Percentiles rank a stretch among this genome's conserved stretches.
Conservation (phyloP, 2,329 filamentous ascomycete genomes). For the Paraconiothyrium brasiliense region DNA sequence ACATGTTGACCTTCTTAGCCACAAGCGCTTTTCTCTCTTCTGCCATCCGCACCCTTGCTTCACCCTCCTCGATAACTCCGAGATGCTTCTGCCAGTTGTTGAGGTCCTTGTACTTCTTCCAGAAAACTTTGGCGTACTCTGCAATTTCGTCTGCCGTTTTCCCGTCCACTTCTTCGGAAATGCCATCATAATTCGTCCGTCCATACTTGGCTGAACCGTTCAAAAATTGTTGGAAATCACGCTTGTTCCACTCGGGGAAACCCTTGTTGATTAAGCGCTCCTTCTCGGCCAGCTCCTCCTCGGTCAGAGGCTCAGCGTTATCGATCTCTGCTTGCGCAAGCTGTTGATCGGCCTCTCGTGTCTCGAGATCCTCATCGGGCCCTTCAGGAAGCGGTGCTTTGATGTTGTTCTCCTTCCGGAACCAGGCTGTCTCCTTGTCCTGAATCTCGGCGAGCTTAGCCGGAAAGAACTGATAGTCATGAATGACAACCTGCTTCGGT, state of each 20-base stretch:
- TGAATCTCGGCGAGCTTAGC: conserved; percentile 84
- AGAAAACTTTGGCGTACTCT: conserved; percentile 93
- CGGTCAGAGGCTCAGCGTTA: conserved; percentile 84
- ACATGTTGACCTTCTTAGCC: conserved; percentile 93
- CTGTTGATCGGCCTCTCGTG: conserved; percentile 86
- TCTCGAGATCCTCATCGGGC: conserved; percentile 83
- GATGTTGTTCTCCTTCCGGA: conserved; percentile 95
- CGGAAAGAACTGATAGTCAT: conserved; percentile 98
- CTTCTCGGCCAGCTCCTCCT: conserved; percentile 90
- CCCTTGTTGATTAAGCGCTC: conserved; percentile 81
- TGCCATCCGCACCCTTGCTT: conserved; percentile 87
- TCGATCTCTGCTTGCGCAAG: conserved; percentile 93
- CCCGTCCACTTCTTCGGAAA: conserved; percentile 89
- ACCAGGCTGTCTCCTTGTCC: conserved; percentile 94
- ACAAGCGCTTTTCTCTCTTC: conserved; percentile 94
- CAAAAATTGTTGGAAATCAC: conserved; percentile 98
- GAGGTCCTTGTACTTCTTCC: conserved; percentile 93
- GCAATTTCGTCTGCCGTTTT: conserved; percentile 88
- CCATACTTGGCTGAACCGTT: conserved; percentile 95
- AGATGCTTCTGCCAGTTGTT: conserved; percentile 89
- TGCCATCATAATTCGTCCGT: conserved; percentile 83
- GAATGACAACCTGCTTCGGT: conserved; percentile 88
- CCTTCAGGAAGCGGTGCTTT: conserved; percentile 91
- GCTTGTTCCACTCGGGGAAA: conserved; percentile 93
- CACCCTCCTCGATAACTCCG: conserved; percentile 88